Evolutionary conservation across 2,329 filamentous ascomycete genomes (phyloP).

Genomic region (Hypoxylon sp.): DNA sequence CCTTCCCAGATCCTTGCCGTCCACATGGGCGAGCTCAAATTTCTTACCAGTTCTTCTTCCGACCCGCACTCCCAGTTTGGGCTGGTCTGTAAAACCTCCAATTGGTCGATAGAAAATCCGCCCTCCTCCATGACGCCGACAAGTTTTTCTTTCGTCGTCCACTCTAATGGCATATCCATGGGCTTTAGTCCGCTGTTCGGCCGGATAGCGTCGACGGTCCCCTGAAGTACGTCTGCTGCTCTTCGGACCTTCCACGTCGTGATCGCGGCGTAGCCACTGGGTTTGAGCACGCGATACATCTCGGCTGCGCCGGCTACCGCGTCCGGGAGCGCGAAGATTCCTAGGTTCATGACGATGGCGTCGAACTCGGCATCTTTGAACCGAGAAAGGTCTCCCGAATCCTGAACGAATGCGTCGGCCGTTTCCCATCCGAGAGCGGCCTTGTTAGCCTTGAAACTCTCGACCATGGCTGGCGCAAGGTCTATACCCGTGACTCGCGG

Average conservation of each 20-base stretch:
- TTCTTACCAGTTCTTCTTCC: conserved; percentile 27
- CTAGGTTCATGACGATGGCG: conserved; percentile 42
- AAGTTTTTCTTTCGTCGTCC: conserved; percentile 43
- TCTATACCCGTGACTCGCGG: conserved; percentile 43
- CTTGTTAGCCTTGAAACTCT: conserved; percentile 37
- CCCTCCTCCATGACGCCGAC: conserved; percentile 35
- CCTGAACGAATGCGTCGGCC: conserved; percentile 35
- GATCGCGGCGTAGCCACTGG: conserved; percentile 37
- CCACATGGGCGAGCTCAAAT: conserved; percentile 42
- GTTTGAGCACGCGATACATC: conserved; percentile 44
- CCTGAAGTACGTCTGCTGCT: conserved; percentile 28
- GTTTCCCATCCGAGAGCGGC: conserved; percentile 36
- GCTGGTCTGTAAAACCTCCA: conserved; percentile 26
- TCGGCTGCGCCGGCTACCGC: conserved; percentile 38
- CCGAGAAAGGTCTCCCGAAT: conserved; percentile 40
- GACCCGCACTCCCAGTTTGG: conserved; percentile 40
- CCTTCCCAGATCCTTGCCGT: conserved; percentile 39
- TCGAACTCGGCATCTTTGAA: conserved; percentile 42
- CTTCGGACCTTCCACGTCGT: conserved; percentile 45
- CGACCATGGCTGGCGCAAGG: conserved; percentile 39
- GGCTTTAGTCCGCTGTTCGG: conserved; percentile 24
- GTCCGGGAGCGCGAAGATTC: conserved; percentile 40
- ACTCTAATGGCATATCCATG: conserved; percentile 40
- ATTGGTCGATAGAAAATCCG: conserved; percentile 34
- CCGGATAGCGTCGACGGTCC: conserved; percentile 31